These are phyloP conservation scores for Syzygium aromaticum DNA, from an alignment of 345 rosid species.

Conservation along the genomic window DNA sequence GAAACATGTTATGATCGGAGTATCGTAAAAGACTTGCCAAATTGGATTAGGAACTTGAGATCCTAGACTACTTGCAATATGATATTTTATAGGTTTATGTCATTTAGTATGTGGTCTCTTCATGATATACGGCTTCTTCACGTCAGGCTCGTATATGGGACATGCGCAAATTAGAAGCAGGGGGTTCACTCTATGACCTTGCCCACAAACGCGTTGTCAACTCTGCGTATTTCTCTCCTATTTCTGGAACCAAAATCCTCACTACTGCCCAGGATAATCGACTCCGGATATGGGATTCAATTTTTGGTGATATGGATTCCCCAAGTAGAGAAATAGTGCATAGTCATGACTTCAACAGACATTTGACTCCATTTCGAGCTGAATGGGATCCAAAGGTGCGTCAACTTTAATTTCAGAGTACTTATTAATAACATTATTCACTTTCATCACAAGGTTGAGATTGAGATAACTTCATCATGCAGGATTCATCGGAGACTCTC, in stretches of 20 bases:
- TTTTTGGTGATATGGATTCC: constrained; percentile 62
- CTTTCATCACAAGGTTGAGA: not conserved
- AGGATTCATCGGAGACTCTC: constrained; percentile 88
- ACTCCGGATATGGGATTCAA: constrained; percentile 84
- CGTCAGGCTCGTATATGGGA: constrained; percentile 94
- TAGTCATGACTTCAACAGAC: constrained; percentile 94
- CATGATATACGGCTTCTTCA: constrained; percentile 2
- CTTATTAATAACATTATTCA: not conserved
- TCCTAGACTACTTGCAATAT: not conserved
- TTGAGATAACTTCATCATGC: constrained; percentile 4
- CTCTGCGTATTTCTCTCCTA: constrained; percentile 93
- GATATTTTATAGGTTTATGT: not conserved
- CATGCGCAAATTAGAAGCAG: constrained; percentile 61
- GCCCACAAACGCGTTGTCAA: constrained; percentile 85
- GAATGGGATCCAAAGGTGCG: constrained; percentile 99
- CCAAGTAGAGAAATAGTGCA: constrained; percentile 99
- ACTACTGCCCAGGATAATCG: constrained; percentile 93
- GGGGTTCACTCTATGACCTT: constrained; percentile 51
- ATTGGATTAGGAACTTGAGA: not conserved
- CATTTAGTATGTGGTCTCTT: not conserved
- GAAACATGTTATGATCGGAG: not conserved
- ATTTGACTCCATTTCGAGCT: constrained; percentile 88
- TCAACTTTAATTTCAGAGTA: not conserved
- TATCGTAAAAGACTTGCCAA: not conserved
- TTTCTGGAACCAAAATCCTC: constrained; percentile 76